These are phyloP conservation scores for Trifolium pratense DNA, from an alignment of 306 rosid genomes.

Conservation along the genomic window DNA sequence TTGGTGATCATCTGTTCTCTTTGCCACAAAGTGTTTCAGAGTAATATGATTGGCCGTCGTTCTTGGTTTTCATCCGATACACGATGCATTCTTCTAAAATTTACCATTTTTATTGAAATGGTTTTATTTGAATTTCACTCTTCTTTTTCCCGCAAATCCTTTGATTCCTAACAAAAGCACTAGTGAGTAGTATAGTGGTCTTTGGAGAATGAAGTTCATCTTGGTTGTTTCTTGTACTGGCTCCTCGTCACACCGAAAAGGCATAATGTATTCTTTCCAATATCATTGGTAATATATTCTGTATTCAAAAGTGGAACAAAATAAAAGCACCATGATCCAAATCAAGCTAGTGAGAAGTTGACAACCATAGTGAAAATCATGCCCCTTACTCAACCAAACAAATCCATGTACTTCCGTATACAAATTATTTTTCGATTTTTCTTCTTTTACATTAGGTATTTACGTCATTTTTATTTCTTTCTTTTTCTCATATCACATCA, in stretches of 20 bases:
- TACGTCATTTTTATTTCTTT: not conserved
- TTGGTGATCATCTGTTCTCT: too few relatives aligned
- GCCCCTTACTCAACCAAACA: conserved; percentile 30
- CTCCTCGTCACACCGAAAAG: not conserved
- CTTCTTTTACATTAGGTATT: too few relatives aligned
- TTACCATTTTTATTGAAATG: not conserved
- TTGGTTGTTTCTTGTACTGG: not conserved
- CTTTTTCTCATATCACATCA: not conserved
- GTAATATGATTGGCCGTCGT: too few relatives aligned
- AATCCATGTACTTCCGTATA: not conserved
- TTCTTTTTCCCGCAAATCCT: not conserved
- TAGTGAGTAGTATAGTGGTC: not conserved
- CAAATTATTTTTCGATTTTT: not conserved
- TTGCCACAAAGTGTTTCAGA: too few relatives aligned
- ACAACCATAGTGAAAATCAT: not conserved
- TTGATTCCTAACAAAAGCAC: not conserved
- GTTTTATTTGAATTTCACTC: not conserved
- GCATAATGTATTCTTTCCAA: not conserved
- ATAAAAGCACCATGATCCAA: not conserved
- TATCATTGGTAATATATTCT: not conserved
- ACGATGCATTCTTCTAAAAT: not conserved
- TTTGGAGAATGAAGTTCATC: conserved; percentile 12
- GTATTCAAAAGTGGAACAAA: conserved; percentile 15
- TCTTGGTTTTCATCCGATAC: not conserved
- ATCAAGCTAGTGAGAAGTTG: conserved; percentile 19